These are phyloP conservation scores for Xylaria sp. DNA, from an alignment of 2,329 filamentous ascomycete species.

Conservation along the genomic window DNA sequence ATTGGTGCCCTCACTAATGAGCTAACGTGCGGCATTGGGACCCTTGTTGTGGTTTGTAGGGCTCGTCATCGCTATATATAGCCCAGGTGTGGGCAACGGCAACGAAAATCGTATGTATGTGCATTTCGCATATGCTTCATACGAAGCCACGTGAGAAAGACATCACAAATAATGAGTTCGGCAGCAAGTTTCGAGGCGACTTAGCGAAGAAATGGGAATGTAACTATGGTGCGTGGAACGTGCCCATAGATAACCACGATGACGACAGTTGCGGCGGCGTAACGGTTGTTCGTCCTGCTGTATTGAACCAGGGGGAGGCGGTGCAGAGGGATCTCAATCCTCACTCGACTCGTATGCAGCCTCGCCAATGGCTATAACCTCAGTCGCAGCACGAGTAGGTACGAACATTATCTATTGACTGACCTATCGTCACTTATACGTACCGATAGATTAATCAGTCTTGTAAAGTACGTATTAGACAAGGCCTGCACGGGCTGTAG, in stretches of 20 bases:
- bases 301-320: slow-evolving; percentile 10
- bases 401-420: background rate
- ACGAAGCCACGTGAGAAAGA: background rate
- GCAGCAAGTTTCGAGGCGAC: background rate
- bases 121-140: slow-evolving; percentile 3
- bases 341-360: background rate
- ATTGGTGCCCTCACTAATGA: slow-evolving; percentile 1
- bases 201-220: background rate
- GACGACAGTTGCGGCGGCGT: slow-evolving; percentile 8
- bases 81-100: background rate
- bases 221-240: no score
- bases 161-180: slow-evolving; percentile 1
- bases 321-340: slow-evolving; percentile 15
- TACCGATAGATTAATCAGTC: background rate
- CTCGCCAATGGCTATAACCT: no score
- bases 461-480: background rate
- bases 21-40: background rate
- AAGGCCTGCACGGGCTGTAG: slow-evolving; percentile 16
- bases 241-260: slow-evolving; percentile 5
- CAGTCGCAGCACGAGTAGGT: background rate
- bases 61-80: slow-evolving; percentile 20
- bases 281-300: background rate
- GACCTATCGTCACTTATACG: background rate
- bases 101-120: background rate
- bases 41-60: background rate